phyloP scores from a whole-genome alignment of 768 basidiomycete species.

The Rhodosporidiobolus odoratus region DNA sequence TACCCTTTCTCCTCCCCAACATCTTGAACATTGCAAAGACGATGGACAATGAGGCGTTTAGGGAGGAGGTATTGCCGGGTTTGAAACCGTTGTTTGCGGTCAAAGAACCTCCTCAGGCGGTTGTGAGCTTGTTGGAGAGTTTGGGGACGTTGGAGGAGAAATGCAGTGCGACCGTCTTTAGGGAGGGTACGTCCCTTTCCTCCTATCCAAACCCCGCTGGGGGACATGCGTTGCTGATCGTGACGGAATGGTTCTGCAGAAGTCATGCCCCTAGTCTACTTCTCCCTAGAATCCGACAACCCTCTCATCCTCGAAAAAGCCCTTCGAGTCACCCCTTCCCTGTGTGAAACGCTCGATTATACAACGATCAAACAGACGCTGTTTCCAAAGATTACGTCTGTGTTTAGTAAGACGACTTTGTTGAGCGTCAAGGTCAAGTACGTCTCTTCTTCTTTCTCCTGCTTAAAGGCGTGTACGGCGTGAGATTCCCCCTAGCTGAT shows the following conservation, averaged over 20 bases:
- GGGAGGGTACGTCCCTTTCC: slow-evolving; percentile 65
- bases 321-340: slow-evolving; percentile 69
- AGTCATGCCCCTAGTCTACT: slow-evolving; percentile 92
- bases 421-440: slow-evolving; percentile 76
- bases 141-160: slow-evolving; percentile 79
- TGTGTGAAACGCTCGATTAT: slow-evolving; percentile 89
- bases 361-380: slow-evolving; percentile 47
- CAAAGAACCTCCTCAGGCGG: slow-evolving; percentile 95
- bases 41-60: slow-evolving; percentile 70
- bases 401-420: slow-evolving; percentile 87
- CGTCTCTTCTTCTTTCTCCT: background rate
- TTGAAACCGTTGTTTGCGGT: slow-evolving; percentile 82
- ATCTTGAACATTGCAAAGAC: slow-evolving; percentile 81
- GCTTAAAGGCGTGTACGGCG: background rate
- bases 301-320: slow-evolving; percentile 85
- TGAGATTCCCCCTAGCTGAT: background rate
- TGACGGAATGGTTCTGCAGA: slow-evolving; percentile 52
- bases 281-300: slow-evolving; percentile 93
- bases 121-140: slow-evolving; percentile 88
- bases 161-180: slow-evolving; percentile 75
- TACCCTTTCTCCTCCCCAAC: slow-evolving; percentile 94
- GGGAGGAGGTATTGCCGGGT: slow-evolving; percentile 70
- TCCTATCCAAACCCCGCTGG: background rate
- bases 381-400: slow-evolving; percentile 55
- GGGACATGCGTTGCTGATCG: background rate